These are phyloP conservation scores for Yamadazyma atlantica DNA, from an alignment of 1,139 yeast species.

Conservation along the genomic window DNA sequence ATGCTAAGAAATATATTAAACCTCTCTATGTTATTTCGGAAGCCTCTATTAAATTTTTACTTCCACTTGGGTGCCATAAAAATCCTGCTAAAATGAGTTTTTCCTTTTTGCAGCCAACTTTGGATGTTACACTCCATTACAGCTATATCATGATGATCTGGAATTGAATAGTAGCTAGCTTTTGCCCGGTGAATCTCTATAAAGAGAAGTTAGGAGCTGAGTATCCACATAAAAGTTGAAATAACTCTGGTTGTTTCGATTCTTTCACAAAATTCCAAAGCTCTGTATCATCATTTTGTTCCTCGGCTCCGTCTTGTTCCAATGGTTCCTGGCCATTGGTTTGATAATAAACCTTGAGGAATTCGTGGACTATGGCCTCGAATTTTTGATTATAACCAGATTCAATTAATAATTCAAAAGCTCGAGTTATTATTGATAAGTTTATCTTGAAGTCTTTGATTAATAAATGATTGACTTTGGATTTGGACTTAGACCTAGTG, in stretches of 20 bases:
- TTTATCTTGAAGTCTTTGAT: constrained; percentile 3
- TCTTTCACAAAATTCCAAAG: constrained; percentile 15
- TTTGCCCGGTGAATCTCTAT: too few species aligned
- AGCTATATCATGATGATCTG: too few species aligned
- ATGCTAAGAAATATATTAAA: too few species aligned
- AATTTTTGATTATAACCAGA: constrained; percentile 9
- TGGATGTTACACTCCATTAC: too few species aligned
- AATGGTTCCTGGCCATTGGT: constrained; percentile 3
- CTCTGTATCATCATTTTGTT: constrained; percentile 8
- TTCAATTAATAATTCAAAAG: constrained; percentile 8
- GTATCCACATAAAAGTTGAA: constrained; percentile 17
- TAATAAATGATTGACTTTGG: not conserved
- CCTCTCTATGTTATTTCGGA: too few species aligned
- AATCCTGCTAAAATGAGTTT: too few species aligned
- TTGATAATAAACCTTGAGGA: constrained; percentile 10
- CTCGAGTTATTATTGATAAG: constrained; percentile 5
- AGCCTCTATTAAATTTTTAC: too few species aligned
- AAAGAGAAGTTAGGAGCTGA: constrained; percentile 11
- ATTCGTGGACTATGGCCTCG: constrained; percentile 12
- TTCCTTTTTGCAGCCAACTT: too few species aligned
- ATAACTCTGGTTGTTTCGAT: constrained; percentile 11
- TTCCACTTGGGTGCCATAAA: too few species aligned
- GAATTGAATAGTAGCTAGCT: too few species aligned
- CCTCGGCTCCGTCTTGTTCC: not conserved
- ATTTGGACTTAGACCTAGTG: constrained; percentile 4